These are phyloP conservation scores for Gypsophila paniculata DNA, from an alignment of 179 eudicot genomes.

Conservation along the genomic window DNA sequence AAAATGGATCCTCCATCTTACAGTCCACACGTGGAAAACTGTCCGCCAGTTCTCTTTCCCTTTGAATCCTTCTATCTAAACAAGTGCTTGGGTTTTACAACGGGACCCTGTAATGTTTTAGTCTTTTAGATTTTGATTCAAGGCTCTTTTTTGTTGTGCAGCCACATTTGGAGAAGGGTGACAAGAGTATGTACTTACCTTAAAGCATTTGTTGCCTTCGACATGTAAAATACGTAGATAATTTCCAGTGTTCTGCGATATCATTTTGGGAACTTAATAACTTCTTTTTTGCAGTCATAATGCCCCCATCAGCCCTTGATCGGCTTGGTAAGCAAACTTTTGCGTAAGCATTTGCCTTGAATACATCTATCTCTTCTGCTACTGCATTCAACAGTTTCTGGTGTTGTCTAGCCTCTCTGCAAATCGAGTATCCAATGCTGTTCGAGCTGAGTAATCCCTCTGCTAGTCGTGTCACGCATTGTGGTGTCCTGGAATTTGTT, in stretches of 20 bases:
- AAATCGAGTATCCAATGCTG: slow-evolving; percentile 40
- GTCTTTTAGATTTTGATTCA: slow-evolving; percentile 19
- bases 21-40: too few relatives aligned
- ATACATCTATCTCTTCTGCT: neutral
- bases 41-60: too few relatives aligned
- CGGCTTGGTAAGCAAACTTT: slow-evolving; percentile 31
- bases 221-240: neutral
- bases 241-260: neutral
- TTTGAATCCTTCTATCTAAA: neutral
- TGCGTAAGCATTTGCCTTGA: neutral
- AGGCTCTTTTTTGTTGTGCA: slow-evolving; percentile 20
- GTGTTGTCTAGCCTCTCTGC: slow-evolving; percentile 27
- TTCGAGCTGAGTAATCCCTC: slow-evolving; percentile 36
- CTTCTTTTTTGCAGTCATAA: slow-evolving; percentile 33
- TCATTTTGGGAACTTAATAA: slow-evolving; percentile 7
- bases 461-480: slow-evolving; percentile 35
- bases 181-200: slow-evolving; percentile 32
- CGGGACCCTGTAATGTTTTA: neutral
- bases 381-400: slow-evolving; percentile 7
- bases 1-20: too few relatives aligned
- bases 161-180: slow-evolving; percentile 43
- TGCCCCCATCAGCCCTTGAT: slow-evolving; percentile 43
- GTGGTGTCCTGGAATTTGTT: slow-evolving; percentile 38
- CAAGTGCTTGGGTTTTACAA: neutral
- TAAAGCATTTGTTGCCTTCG: slow-evolving; percentile 9